Conservation (phyloP, 495 filamentous ascomycete species). For the Elaphomyces granulatus region DNA sequence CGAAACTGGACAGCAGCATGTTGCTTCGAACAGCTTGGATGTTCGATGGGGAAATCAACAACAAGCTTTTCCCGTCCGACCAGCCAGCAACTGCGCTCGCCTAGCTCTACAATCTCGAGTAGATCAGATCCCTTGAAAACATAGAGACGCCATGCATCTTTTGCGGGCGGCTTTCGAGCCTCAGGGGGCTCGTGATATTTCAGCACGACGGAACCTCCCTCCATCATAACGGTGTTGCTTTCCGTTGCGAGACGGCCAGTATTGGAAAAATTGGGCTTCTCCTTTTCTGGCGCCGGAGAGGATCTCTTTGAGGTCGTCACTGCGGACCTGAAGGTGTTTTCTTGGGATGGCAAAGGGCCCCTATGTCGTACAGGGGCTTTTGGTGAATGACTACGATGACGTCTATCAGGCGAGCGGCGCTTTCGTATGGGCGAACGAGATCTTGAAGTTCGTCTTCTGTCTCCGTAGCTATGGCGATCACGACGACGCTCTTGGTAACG, state of each 20-base stretch:
- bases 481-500: conserved; percentile 7
- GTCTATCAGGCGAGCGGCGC: conserved; percentile 20
- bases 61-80: conserved; percentile 66
- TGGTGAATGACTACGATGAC: conserved; percentile 16
- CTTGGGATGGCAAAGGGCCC: conserved; percentile 55
- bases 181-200: conserved; percentile 96
- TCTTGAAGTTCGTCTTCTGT: conserved; percentile 7
- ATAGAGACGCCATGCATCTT: conserved; percentile 76
- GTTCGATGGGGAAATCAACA: conserved; percentile 71
- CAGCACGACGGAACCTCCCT: conserved; percentile 53
- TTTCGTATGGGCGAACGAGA: conserved; percentile 12
- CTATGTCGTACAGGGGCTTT: conserved; percentile 23
- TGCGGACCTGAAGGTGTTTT: conserved; percentile 47
- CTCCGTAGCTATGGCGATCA: conserved; percentile 18
- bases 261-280: conserved; percentile 74
- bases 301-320: conserved; percentile 25
- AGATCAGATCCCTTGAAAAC: conserved; percentile 78
- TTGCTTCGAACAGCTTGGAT: conserved; percentile 86
- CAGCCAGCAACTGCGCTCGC: conserved; percentile 73
- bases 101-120: conserved; percentile 64
- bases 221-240: conserved; percentile 67
- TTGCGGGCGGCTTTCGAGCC: conserved; percentile 69
- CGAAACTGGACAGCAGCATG: conserved; percentile 94
- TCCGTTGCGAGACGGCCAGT: conserved; percentile 77
- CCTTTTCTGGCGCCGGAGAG: conserved; percentile 41